Base-by-base conservation (phyloP, 2,329 filamentous ascomycete genomes). In the Neonectria sp. region DNA sequence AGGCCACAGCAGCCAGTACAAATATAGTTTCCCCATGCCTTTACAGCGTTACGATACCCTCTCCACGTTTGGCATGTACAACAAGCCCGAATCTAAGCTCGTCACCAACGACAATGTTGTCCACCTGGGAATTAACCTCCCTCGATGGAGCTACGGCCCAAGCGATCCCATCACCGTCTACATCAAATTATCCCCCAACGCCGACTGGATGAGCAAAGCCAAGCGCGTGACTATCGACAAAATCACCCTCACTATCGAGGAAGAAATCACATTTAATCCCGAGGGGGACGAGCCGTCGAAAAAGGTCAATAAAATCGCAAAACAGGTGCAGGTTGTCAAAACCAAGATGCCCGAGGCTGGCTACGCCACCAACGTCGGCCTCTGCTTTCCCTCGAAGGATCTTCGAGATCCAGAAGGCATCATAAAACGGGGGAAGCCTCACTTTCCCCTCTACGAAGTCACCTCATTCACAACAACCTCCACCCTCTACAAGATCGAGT, bases 41-140 rank as follows among this genome's bases (percentile, higher is more conserved):
- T 90, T 99, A 74, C 91, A 94, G 73, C 89, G 96, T 78, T 99
- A 98, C 84, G 96, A 99, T 81, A 99, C 95, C 1, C 86, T 99
- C 55, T 98, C 95, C 48, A 98, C 96, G 2, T 99, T 99, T 83
- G 96, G 96, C 82, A 98, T 98, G 96, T 99, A 98, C 85, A 98
- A 98, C 82, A 92, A 95, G 61, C 95, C 95, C 17, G 95, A 98
- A 81, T 93, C 92, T 66, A 94, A 94, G 63, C 92, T 97, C 76
- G 90, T 91, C 67, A 93, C 95, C 35, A 90, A 93, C 58, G 96
- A 98, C 83, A 96, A 97, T 80, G 85, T 98, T 61, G 94, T 98
- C 68, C 97, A 94, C 9, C 85, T 98, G 61, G 94, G 93, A 52
- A 97, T 98, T 73, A 97, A 95, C 68, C 86, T 99, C 72, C 95